These are phyloP conservation scores for Acephala macrosclerotiorum DNA, from an alignment of 2,329 filamentous ascomycete species.

Conservation along the genomic window DNA sequence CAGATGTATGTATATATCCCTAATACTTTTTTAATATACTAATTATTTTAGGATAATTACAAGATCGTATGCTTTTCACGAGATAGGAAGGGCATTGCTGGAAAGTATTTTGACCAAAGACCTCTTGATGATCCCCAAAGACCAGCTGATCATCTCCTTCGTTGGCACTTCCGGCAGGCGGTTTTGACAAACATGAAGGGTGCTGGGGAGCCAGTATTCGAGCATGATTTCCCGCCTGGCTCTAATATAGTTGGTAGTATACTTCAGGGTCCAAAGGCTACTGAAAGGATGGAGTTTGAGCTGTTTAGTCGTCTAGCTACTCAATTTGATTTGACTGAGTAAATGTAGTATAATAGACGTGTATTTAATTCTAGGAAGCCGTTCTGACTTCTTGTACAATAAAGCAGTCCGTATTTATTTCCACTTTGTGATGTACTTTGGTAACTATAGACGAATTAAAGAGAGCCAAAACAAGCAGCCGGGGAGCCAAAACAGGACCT, in stretches of 20 bases:
- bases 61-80: slow-evolving; percentile 15
- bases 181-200: slow-evolving; percentile 41
- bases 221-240: slow-evolving; percentile 36
- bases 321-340: background rate
- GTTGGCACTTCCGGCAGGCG: slow-evolving; percentile 42
- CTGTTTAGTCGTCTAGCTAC: background rate
- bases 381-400: background rate
- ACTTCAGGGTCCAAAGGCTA: slow-evolving; percentile 59
- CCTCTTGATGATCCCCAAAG: slow-evolving; percentile 16
- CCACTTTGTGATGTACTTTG: too few species aligned
- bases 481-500: too few species aligned
- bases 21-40: background rate
- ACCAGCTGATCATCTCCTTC: slow-evolving; percentile 31
- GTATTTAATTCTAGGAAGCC: background rate
- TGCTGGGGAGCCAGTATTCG: slow-evolving; percentile 39
- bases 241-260: slow-evolving; percentile 43
- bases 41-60: slow-evolving; percentile 18
- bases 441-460: background rate
- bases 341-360: background rate
- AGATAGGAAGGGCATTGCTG: slow-evolving; percentile 5
- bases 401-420: background rate
- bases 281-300: slow-evolving; percentile 34
- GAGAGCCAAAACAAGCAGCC: too few species aligned
- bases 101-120: slow-evolving; percentile 16
- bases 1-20: slow-evolving; percentile 19